Conservation (phyloP, 140 eudicot genomes). For the Flaveria floridana region DNA sequence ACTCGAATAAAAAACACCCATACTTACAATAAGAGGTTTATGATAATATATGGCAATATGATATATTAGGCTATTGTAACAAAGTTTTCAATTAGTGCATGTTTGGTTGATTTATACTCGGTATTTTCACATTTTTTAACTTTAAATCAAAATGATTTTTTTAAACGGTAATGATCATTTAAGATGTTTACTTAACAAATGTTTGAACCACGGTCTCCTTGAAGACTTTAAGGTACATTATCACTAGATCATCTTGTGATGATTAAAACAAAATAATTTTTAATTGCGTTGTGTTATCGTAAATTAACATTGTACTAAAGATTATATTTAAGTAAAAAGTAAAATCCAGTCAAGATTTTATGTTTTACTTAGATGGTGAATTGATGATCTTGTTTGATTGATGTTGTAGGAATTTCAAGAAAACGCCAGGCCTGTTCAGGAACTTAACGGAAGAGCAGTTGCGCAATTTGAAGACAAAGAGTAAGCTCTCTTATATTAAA, state of each 20-base stretch:
- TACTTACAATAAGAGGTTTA: too few species aligned
- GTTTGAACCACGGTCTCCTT: too few species aligned
- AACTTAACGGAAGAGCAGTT: constrained; percentile 36
- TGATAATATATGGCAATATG: too few species aligned
- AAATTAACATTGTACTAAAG: background rate
- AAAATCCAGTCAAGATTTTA: background rate
- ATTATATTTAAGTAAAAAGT: background rate
- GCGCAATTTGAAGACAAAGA: constrained; percentile 32
- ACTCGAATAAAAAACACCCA: background rate
- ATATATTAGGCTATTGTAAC: too few species aligned
- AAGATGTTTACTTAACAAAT: too few species aligned
- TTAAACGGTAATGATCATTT: background rate
- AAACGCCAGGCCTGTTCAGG: constrained; percentile 59
- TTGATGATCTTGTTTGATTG: background rate
- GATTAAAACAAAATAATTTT: too few species aligned
- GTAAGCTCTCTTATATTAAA: constrained; percentile 8
- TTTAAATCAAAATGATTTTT: background rate
- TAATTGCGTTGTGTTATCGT: background rate
- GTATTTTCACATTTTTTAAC: background rate
- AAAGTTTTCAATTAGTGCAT: too few species aligned
- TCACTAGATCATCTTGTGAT: too few species aligned
- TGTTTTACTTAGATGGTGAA: background rate
- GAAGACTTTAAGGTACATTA: too few species aligned
- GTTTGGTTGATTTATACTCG: background rate
- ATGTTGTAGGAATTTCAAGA: constrained; percentile 40